Conservation (phyloP, 2,329 filamentous ascomycete genomes). For the Periconia macrospinosa region DNA sequence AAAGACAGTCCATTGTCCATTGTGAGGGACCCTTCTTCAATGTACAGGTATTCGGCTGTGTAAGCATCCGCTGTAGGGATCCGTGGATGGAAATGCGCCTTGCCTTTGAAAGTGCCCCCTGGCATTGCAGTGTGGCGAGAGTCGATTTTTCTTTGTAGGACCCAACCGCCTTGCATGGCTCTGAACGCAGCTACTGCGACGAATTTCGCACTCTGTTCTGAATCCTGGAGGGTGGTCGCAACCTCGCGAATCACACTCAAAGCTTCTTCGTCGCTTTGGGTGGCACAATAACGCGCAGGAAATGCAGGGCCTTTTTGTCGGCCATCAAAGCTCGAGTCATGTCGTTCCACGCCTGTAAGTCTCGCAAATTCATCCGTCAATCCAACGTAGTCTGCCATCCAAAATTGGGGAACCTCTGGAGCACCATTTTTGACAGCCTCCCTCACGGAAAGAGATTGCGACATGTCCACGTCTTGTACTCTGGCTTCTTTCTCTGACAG, state of each 20-base stretch:
- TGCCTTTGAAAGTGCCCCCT: slow-evolving; percentile 66
- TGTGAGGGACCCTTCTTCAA: slow-evolving; percentile 67
- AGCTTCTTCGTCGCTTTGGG: slow-evolving; percentile 36
- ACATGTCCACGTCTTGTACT: slow-evolving; percentile 50
- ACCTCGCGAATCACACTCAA: slow-evolving; percentile 52
- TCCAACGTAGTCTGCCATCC: slow-evolving; percentile 80
- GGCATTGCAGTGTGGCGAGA: slow-evolving; percentile 61
- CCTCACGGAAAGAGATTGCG: slow-evolving; percentile 46
- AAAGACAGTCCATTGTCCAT: slow-evolving; percentile 61
- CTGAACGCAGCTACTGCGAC: slow-evolving; percentile 70
- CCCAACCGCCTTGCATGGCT: slow-evolving; percentile 71
- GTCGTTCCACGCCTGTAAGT: slow-evolving; percentile 57
- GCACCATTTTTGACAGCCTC: slow-evolving; percentile 32
- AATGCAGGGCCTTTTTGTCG: slow-evolving; percentile 53
- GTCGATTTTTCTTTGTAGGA: slow-evolving; percentile 59
- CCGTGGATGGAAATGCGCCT: slow-evolving; percentile 65
- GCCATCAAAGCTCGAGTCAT: slow-evolving; percentile 41
- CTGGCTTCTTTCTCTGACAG: slow-evolving; percentile 30
- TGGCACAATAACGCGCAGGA: slow-evolving; percentile 34
- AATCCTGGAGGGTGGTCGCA: slow-evolving; percentile 43
- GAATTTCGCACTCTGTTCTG: slow-evolving; percentile 53
- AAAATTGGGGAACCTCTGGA: slow-evolving; percentile 67
- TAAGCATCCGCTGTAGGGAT: slow-evolving; percentile 52
- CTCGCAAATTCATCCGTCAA: slow-evolving; percentile 71
- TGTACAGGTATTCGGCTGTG: slow-evolving; percentile 63